Base-by-base conservation (phyloP, 768 basidiomycete species). In the Dacryopinax primogenitus region DNA sequence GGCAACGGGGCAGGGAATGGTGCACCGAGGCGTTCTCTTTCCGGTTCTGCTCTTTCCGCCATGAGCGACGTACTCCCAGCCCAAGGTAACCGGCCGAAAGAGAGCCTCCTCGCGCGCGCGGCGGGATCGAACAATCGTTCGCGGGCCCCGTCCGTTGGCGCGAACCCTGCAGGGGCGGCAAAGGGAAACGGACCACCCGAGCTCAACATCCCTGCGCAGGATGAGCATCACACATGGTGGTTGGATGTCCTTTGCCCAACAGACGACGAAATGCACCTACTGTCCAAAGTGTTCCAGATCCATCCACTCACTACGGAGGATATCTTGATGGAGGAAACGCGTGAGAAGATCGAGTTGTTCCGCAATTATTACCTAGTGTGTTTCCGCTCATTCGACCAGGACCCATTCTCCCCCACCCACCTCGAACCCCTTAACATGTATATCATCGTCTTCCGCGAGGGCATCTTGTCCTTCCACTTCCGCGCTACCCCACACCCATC, bases 351-450 rank as follows among this genome's bases (percentile, higher is more conserved):
- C 70, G 96, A 99, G 74, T 84, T 99, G 21, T 99, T 98, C 82
- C 83, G 94, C 64, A 95, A 95, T 74, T 99, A 99, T 75, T 98
- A 97, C 74, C 84, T 99, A 63, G 96, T 98, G 67, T 98, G 95
- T 81, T 99, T 99, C 80, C 87, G 96, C 68, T 90, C 92, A 68
- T 98, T 99, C 78, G 96, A 99, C 76, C 96, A 99, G 78, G 96
- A 98, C 75, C 88, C 86, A 26, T 97, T 97, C 78, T 92, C 90
- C 71, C 93, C 94, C 18, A 98, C 93, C 1, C 87, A 98, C 74
- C 85, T 99, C 51, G 95, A 99, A 74, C 96, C 96, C 16, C 80
- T 98, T 68, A 99, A 99, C 77, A 98, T 97, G 95, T 99, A 99
- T 77, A 95, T 99, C 70, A 90, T 98, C 70, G 96, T 99, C 62